phyloP scores from a whole-genome alignment of 441 rosid genomes.

The Populus hybrid region DNA sequence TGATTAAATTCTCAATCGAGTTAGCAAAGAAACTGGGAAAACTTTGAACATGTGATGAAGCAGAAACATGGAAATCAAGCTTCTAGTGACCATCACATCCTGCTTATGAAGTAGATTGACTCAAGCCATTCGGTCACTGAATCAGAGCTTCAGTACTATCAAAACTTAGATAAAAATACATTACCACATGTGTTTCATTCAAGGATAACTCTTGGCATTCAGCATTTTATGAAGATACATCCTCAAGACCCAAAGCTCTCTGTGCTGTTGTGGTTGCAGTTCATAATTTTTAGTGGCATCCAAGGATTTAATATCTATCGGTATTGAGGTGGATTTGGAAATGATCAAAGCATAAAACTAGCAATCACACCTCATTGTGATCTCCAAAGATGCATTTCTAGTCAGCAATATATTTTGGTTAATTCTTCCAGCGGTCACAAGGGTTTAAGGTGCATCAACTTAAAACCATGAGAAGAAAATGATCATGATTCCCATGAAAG shows the following conservation, averaged over 20 bases:
- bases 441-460: too few species aligned
- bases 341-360: background rate
- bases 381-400: background rate
- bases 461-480: too few species aligned
- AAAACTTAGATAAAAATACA: too few species aligned
- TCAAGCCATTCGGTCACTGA: too few species aligned
- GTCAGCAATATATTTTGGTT: background rate
- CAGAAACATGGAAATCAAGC: background rate
- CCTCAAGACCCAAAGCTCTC: background rate
- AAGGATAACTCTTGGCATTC: too few species aligned
- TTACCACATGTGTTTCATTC: too few species aligned
- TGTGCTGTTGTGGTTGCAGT: background rate
- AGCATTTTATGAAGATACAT: too few species aligned
- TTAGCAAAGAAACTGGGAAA: background rate
- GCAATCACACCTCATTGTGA: background rate
- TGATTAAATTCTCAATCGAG: background rate
- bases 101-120: background rate
- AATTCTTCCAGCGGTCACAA: too few species aligned
- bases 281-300: background rate
- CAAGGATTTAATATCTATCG: background rate
- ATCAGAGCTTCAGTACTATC: too few species aligned
- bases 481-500: too few species aligned
- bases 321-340: background rate
- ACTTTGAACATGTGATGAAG: background rate
- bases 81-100: background rate